These are phyloP conservation scores for Aspergillus baeticus DNA, from an alignment of 495 filamentous ascomycete species.

Conservation along the genomic window DNA sequence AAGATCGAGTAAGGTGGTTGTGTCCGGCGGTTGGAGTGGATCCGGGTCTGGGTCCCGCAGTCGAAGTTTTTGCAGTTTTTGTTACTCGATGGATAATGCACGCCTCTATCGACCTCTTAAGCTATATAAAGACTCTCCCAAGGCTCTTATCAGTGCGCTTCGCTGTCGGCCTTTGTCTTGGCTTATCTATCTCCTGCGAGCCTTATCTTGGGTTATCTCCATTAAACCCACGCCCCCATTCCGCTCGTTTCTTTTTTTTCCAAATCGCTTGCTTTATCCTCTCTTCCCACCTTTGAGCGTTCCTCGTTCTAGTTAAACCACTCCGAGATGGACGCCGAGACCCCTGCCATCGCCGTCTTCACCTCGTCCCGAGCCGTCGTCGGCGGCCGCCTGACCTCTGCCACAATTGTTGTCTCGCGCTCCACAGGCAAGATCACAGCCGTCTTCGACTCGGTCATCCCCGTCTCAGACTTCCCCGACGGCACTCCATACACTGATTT, in stretches of 20 bases:
- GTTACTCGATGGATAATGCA: slow-evolving; percentile 19
- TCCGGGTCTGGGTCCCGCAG: slow-evolving; percentile 4
- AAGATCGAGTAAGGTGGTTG: slow-evolving; percentile 6
- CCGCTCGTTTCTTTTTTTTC: background rate
- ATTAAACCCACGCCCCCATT: background rate
- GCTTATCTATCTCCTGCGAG: background rate
- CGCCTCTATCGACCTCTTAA: slow-evolving; percentile 4
- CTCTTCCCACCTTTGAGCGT: background rate
- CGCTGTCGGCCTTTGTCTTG: background rate
- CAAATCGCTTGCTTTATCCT: background rate
- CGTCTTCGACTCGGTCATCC: slow-evolving; percentile 71
- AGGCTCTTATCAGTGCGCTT: background rate
- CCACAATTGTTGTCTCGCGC: slow-evolving; percentile 78
- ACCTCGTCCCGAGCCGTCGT: slow-evolving; percentile 79
- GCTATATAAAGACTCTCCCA: slow-evolving; percentile 5
- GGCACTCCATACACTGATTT: slow-evolving; percentile 77
- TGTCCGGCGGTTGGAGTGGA: slow-evolving; percentile 4
- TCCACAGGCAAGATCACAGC: slow-evolving; percentile 81
- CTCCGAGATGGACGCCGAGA: slow-evolving; percentile 33
- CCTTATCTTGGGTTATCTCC: slow-evolving; percentile 9
- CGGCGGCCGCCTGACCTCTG: slow-evolving; percentile 63
- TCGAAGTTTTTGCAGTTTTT: slow-evolving; percentile 15
- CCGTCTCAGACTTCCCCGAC: slow-evolving; percentile 65
- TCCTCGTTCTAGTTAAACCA: background rate
- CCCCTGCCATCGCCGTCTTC: slow-evolving; percentile 64